These are phyloP conservation scores for Physcomitrellopsis africana DNA, from an alignment of 225 moss, liverwort and hornwort species.

Conservation along the genomic window DNA sequence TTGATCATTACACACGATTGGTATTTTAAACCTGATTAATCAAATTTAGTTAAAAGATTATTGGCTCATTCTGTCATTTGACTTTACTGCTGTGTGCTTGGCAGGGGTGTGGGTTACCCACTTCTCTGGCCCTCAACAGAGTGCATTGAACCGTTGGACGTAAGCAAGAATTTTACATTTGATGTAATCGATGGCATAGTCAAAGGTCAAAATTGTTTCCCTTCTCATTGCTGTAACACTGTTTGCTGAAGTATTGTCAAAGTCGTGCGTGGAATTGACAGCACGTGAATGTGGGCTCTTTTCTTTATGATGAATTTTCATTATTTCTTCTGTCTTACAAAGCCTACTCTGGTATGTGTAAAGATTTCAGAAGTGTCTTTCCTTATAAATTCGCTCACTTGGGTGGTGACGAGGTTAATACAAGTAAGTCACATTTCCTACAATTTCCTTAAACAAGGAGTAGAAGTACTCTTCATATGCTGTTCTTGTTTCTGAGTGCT, in stretches of 20 bases:
- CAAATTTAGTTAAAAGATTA: background rate
- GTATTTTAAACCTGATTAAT: too few relatives aligned
- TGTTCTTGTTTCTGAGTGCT: background rate
- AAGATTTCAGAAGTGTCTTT: constrained; percentile 84
- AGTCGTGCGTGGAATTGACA: background rate
- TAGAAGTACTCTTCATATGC: background rate
- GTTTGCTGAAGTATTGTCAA: background rate
- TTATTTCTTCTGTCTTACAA: background rate
- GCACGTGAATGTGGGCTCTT: background rate
- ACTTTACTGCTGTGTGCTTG: constrained; percentile 11
- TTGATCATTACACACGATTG: background rate
- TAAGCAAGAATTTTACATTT: constrained; percentile 84
- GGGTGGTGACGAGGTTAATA: constrained; percentile 97
- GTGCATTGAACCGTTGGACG: constrained; percentile 87
- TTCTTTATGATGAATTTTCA: background rate
- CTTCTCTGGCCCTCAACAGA: constrained; percentile 77
- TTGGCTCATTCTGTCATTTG: constrained; percentile 2
- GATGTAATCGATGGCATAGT: constrained; percentile 77
- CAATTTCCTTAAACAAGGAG: background rate
- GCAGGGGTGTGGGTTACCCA: constrained; percentile 91
- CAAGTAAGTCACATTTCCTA: constrained; percentile 52
- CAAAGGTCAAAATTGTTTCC: constrained; percentile 50
- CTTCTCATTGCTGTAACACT: background rate
- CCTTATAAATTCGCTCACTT: constrained; percentile 90
- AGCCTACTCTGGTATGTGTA: background rate